Evolutionary conservation across 495 filamentous ascomycete species (phyloP), one percentile per base, ranked within the genome.

Genomic region (Trichoderma virens): DNA sequence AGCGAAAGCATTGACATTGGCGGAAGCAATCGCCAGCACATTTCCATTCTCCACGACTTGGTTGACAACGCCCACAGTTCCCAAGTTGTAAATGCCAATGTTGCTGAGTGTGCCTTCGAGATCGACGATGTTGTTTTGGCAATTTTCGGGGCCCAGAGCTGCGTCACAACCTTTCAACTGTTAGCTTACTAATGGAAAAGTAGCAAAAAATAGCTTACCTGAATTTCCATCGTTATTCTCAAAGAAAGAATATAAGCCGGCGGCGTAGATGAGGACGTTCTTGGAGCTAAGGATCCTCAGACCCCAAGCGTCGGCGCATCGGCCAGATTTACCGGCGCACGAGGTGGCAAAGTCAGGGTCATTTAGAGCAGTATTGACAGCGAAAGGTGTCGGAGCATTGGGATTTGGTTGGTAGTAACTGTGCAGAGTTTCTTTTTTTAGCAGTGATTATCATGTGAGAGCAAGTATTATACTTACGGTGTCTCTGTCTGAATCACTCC

Each of bases 61-160:
- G 45, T 51, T 51, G 45, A 51, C 20, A 7, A 51, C 45, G 45
- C 45, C 45, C 1, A 51, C 45, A 20, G 45, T 51, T 51, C 2
- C 80, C 81, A 72, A 80, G 84, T 14, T 70, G 70, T 87, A 93
- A 35, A 96, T 72, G 66, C 87, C 82, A 34, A 97, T 81, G 32
- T 82, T 81, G 51, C 74, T 85, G 75, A 96, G 28, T 41, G 41
- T 59, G 38, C 62, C n/a, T 13, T 61, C 90, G 28, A 98, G 82
- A 68, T 84, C 85, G n/a, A 94, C 85, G 76, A 97, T 94, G 72
- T 92, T 88, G 64, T 85, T 78, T 78, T 97, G 93, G 78, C 94
- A 97, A 56, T 82, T 85, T 72, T 94, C 81, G 9, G 82, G 80
- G 60, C 77, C 75, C 54, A 97, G 82, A 69, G 41, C 61, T n/a